Percentiles rank a stretch among this genome's conserved stretches.
phyloP scores from a whole-genome alignment of 768 basidiomycete species.

The Termitomyces sp. region DNA sequence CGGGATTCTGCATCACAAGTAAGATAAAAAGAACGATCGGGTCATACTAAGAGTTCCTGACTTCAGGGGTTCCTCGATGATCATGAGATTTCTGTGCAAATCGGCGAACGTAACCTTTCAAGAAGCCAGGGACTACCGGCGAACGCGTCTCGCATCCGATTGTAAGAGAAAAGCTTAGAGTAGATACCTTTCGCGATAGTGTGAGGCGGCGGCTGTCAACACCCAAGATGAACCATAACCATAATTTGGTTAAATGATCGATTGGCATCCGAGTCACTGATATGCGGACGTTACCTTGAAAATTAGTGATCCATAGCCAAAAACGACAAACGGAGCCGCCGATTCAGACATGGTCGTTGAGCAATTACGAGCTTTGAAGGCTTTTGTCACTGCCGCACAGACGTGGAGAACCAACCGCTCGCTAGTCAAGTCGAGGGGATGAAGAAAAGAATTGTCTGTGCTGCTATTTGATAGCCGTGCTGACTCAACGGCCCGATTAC shows the following conservation, averaged over 20 bases:
- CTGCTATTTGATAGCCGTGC: not conserved
- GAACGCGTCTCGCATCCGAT: not conserved
- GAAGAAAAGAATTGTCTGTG: not conserved
- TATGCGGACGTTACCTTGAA: constrained; percentile 60
- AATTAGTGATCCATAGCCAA: constrained; percentile 90
- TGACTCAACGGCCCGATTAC: not conserved
- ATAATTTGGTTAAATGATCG: not conserved
- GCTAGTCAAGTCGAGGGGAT: not conserved
- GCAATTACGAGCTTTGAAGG: not conserved
- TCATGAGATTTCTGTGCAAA: constrained; percentile 93
- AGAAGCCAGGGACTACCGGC: constrained; percentile 62
- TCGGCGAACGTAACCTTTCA: constrained; percentile 86
- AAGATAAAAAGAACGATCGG: not conserved
- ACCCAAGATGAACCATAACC: not conserved
- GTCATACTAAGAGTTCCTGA: constrained; percentile 18
- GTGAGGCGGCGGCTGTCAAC: constrained; percentile 72
- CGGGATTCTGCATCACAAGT: constrained; percentile 52
- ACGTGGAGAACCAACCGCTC: not conserved
- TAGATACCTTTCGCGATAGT: constrained; percentile 56
- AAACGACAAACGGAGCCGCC: constrained; percentile 56
- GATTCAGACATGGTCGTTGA: not conserved
- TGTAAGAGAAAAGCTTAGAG: not conserved
- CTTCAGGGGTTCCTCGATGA: constrained; percentile 86
- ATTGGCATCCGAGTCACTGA: not conserved
- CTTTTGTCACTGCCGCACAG: not conserved